A percentile compares a stretch with the other conserved stretches of the same genome.
phyloP scores from a whole-genome alignment of 2,329 filamentous ascomycete species.

The Pochonia chlamydosporia region DNA sequence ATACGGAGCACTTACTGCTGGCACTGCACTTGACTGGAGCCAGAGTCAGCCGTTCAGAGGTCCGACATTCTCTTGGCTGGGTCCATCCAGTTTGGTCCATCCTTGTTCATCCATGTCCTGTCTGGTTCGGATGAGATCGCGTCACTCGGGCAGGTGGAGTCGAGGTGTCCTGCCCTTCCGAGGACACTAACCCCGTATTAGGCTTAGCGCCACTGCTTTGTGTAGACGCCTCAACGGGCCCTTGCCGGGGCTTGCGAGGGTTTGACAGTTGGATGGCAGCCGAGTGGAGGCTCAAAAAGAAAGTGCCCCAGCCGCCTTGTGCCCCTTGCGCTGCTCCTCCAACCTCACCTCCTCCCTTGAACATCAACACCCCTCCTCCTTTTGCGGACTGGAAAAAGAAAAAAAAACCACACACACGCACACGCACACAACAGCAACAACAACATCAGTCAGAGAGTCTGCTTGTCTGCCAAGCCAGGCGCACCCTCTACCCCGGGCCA shows the following conservation, averaged over 20 bases:
- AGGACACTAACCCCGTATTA: background rate
- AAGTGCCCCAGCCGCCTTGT: constrained; percentile 7
- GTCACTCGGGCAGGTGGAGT: background rate
- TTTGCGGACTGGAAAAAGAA: background rate
- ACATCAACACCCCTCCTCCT: background rate
- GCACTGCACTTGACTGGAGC: too few relatives aligned
- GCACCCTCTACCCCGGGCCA: background rate
- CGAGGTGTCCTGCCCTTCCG: background rate
- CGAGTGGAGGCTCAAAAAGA: constrained; percentile 8
- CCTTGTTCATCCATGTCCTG: too few relatives aligned
- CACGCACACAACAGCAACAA: background rate
- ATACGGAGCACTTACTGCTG: background rate
- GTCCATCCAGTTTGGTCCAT: too few relatives aligned
- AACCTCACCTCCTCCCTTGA: constrained; percentile 7
- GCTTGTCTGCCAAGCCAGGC: background rate
- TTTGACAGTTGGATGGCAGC: constrained; percentile 1
- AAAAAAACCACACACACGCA: background rate
- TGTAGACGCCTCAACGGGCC: background rate
- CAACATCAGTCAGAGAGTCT: background rate
- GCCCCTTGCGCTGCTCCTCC: constrained; percentile 11
- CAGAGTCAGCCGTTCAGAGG: too few relatives aligned
- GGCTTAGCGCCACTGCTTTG: background rate
- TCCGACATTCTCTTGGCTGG: too few relatives aligned
- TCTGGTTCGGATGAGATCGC: constrained; percentile 3
- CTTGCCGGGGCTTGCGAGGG: background rate